Base-by-base conservation (phyloP, 1,284 basidiomycete genomes). In the Cryptococcus sp. region DNA sequence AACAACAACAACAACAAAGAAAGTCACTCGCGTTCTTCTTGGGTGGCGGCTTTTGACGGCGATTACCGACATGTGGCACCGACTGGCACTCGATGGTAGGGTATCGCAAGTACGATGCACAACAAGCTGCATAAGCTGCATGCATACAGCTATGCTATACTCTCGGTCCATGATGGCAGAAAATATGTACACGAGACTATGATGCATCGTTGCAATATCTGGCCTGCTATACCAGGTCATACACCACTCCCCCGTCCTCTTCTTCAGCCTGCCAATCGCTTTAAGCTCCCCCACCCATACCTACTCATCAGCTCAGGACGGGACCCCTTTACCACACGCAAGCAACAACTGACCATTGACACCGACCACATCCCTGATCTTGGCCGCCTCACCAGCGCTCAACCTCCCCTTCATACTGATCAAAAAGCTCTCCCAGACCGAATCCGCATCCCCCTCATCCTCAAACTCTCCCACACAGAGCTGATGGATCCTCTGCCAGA, bases 381-480 rank as follows among this genome's bases (percentile, higher is more conserved):
- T 71, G 10, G 73, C 73, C n/a, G 67, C 63, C 53, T 75, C 73
- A 2, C 66, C 66, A 1, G 71, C 71, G 33, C 62, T 68, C 50
- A 75, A 50, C 24, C 58, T 60, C 2, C 59, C 58, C 59, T 72
- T 73, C 58, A 71, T 63, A 12, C 62, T 58, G 23, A 65, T 41
- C 56, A 75, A 63, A 53, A 72, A 71, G n/a, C 58, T 61, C 53
- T 73, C 68, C 63, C 70, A 71, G 2, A 63, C 65, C 4, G 55
- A 52, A 47, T 78, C 77, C 7, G 81, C 75, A 36, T 85, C 74
- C 43, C 81, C 77, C 68, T 83, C 84, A 53, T 77, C 76, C 2
- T 79, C 78, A 61, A 82, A 86, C 58, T 83, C 82, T 55, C 85
- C 79, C 80, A 76, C 74, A 54, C 90, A 76, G 66, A 89, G 85